Base-by-base conservation (phyloP, 495 filamentous ascomycete genomes). In the Xylaria grammica region DNA sequence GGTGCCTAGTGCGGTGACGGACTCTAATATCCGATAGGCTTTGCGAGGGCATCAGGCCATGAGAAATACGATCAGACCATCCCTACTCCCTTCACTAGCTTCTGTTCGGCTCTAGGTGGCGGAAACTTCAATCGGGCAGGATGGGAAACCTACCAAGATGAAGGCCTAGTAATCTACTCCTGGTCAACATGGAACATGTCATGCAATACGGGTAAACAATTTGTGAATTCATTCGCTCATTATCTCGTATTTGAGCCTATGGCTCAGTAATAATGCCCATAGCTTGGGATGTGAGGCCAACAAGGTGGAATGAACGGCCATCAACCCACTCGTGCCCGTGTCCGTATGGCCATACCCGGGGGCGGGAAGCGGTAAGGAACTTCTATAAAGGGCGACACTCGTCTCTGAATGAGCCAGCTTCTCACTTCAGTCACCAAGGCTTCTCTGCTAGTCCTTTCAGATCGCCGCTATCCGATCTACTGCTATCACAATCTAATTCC, bases 51-150 rank as follows among this genome's bases (percentile, higher is more conserved):
- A 42, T 19, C 27, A 19, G n/a, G 11, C 10, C 1, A 15, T 49
- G 1, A 20, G 6, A 24, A 22, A 53, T 22, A 19, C 4, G 5
- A 50, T 5, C 29, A 60, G 8, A 4, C 15, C 34, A 20, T 6
- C 5, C 19, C 29, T 15, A 17, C 34, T 19, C 17, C 10, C 22
- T 59, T 29, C 8, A 26, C 34, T 45, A 2, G 8, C 38, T 0
- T 30, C 4, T 30, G 1, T 19, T 30, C 0, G 26, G 24, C 7
- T 45, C 34, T 55, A 2, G 10, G 2, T 20, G 11, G 29, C 22
- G 24, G 22, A 62, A 53, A 46, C 32, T 54, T 62, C 49, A 29
- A 26, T 40, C 48, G 48, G 60, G 60, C 60, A 62, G 48, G 20
- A 22, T 26, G 15, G 36, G 15, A 30, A 34, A 46, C 8, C 49